These are phyloP conservation scores for Carnegiea gigantea DNA, from an alignment of 179 eudicot genomes.

Conservation along the genomic window DNA sequence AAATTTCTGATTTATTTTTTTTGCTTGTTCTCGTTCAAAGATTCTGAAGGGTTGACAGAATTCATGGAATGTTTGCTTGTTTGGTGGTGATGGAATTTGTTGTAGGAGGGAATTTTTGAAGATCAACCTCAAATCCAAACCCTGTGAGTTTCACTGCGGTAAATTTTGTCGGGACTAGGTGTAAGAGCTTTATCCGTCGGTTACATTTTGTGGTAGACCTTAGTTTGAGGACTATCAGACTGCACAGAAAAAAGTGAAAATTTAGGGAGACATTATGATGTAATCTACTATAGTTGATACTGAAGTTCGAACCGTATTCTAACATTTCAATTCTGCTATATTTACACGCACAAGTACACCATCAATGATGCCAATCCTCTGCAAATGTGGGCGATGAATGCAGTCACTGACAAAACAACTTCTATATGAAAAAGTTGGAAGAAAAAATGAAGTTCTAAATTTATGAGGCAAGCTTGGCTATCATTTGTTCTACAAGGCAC, in stretches of 20 bases:
- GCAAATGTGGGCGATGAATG: background rate
- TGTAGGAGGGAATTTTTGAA: background rate
- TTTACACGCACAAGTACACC: background rate
- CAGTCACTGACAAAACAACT: constrained; percentile 6
- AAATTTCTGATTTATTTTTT: too few relatives aligned
- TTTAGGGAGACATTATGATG: too few relatives aligned
- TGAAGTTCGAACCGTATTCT: background rate
- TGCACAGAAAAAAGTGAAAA: too few relatives aligned
- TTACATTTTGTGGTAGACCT: too few relatives aligned
- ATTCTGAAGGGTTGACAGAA: background rate
- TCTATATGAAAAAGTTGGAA: background rate
- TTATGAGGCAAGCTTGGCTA: constrained; percentile 55
- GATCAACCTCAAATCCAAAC: background rate
- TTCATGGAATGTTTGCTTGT: background rate
- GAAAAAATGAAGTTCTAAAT: background rate
- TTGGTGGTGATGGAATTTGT: background rate
- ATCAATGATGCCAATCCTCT: constrained; percentile 5
- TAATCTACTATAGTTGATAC: too few relatives aligned
- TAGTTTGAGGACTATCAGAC: too few relatives aligned
- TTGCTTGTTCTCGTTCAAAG: background rate
- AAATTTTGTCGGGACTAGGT: too few relatives aligned
- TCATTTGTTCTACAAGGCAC: constrained; percentile 60
- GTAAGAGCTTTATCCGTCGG: too few relatives aligned
- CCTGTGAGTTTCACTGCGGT: background rate
- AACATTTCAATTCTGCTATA: background rate